Base-by-base conservation (phyloP, 148 eudicot genomes). In the Diospyros kaki region DNA sequence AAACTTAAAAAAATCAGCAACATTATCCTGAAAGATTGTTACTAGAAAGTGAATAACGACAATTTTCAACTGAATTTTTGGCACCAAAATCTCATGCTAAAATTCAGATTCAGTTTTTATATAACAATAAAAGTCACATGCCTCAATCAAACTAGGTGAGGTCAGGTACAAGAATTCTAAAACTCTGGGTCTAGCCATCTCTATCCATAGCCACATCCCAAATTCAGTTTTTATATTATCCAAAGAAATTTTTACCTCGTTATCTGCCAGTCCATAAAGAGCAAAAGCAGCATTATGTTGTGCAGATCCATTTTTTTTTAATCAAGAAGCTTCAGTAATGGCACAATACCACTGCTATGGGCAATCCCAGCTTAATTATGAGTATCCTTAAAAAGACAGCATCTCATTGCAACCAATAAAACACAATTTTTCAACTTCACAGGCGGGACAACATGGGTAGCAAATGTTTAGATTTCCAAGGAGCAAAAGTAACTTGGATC, bases 261-360 rank as follows among this genome's bases (percentile, higher is more conserved):
- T 94, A 75, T 94, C 97, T 48, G 98, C 96, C 72, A 94, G 98
- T 51, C 98, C 96, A 85, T 92, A 94, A 45, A 94, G 85, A 64
- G 97, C 92, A 83, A 94, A 94, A 42, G 98, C 98, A 75, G 98
- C 92, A 87, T 94, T 94, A 73, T 94, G 98, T 68, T 92, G 98
- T 67, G 92, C 85, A 69, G 93, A 89, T 75, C 90, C 92, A 87
- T 28, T 28, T 85, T 89, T 76, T 78, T 89, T 45, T 97, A 94
- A 68, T 89, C 92, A 70, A 94, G 96, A 78, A 94, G 98, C 78
- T 84, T 92, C 76, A 94, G 68, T 48, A 94, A 80, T 74, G 96
- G 98, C 55, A 66, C 51, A 42, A 92, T 70, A 63, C 93, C 97
- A 68, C 96, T 92, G 69, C 92, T 80, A 65, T 94, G 96, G 61